Evolutionary conservation across 345 rosid species (phyloP), one percentile per base, ranked within the genome.

Genomic region (Capsella bursapastoris): DNA sequence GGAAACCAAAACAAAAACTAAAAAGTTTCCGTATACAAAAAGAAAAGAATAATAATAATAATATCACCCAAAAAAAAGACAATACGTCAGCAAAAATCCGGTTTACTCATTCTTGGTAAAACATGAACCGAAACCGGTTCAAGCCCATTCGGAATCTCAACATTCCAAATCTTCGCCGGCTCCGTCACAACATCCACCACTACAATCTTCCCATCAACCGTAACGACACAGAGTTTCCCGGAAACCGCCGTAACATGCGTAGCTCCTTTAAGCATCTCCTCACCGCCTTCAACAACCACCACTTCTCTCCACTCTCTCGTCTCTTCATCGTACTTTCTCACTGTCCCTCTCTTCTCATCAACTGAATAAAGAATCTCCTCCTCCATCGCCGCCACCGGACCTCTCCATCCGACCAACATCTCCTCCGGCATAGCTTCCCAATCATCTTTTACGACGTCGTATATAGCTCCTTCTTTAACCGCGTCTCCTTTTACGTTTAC

Each of bases 361-460:
- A 85, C 85, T 8, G 74, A 84, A 16, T 80, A 87, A 56, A 88
- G 76, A 13, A n/a, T 77, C n/a, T 83, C 84, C 53, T 86, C 88
- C 3, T 78, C 79, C 9, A 82, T 35, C 49, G 82, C 83, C 18
- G 82, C 83, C 25, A 82, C 86, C 3, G 87, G 87, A 12, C 89
- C 87, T 5, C 56, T 84, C 89, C 89, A 88, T 3, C 92, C 89
- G 4, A 57, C 84, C 4, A 82, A 2, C 92, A 87, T 81, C 14
- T 82, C 89, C 6, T 6, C 48, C 7, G 90, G 83, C 87, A 86
- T 86, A 8, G 65, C 48, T 52, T 69, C 80, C 90, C 90, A 86
- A 18, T 22, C 53, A 56, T 79, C 81, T 2, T 0, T 18, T 27
- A 66, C 77, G 37, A 80, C 77, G 66, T 86, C 71, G 78, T 83